Base-by-base conservation (phyloP, 192 early-diverging fungal species). In the Coemansia sp. region DNA sequence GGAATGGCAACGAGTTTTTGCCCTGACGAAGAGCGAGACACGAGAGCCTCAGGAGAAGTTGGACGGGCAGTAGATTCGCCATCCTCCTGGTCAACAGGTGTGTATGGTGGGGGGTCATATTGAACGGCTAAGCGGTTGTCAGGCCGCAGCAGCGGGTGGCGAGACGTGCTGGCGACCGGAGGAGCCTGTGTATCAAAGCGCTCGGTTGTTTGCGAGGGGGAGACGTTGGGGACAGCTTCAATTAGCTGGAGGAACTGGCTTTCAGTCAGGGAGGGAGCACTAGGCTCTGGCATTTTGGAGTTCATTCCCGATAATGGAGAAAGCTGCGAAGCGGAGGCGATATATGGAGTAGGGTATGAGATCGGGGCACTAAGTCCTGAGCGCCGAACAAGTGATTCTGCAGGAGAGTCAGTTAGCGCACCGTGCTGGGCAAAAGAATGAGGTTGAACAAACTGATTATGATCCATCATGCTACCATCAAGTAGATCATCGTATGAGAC, bases 71-170 rank as follows among this genome's bases (percentile, higher is more conserved):
- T 15, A 40, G 43, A 7, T n/a, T 9, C 37, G 25, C n/a, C 18
- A 21, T 61, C 63, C 0, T 51, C 30, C 16, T 67, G 25, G 40
- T 60, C 66, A 20, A 75, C 25, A 3, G 63, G 72, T 18, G 72
- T 69, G 40, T 75, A 75, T 34, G 72, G 72, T 9, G 72, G 72
- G 3, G 72, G 72, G 20, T 65, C 72, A 34, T 58, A 25, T 7
- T 61, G 40, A 8, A 25, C 35, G 58, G 58, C 16, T 3, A 35
- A 59, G 35, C 26, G 18, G 15, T 7, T 7, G 4, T 37, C 35
- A 37, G 35, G 35, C 35, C 12, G 43, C 43, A 46, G 16, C 43
- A 46, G 35, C 21, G 35, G 40, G 15, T 12, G 20, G 51, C 34
- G 39, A 7, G 49, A 43, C 3, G 52, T 29, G 34, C 43, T 26